Base-by-base conservation (phyloP, 805 yeast genomes). In the Naumovozyma baii region DNA sequence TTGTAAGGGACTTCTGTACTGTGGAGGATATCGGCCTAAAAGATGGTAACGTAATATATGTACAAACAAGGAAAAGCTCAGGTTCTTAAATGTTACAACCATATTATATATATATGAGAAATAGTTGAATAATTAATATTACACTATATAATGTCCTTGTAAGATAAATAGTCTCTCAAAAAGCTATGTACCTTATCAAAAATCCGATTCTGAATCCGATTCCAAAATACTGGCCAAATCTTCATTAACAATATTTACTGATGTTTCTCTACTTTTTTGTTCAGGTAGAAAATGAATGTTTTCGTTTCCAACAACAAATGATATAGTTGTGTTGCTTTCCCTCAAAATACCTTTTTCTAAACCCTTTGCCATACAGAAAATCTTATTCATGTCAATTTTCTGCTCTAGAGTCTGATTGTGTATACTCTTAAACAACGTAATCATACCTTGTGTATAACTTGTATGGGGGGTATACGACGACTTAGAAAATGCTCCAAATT, bases 151-250 rank as follows among this genome's bases (percentile, higher is more conserved):
- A n/a, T n/a, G n/a, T n/a, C n/a, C n/a, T n/a, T n/a, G n/a, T n/a
- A n/a, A n/a, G n/a, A n/a, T n/a, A n/a, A n/a, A n/a, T n/a, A n/a
- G n/a, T n/a, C n/a, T n/a, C n/a, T n/a, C n/a, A n/a, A n/a, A n/a
- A n/a, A n/a, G n/a, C n/a, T n/a, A n/a, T n/a, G n/a, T n/a, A n/a
- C n/a, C n/a, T n/a, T n/a, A 22, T 44, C 35, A 51, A 33, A 54
- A 52, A 39, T 54, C 59, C 14, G 58, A 54, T 25, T 51, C 59
- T 3, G 59, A 54, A 13, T 43, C 52, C 30, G 59, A 54, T 10
- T 43, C 52, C 31, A 54, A 32, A 2, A 54, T 22, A 18, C 50
- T 49, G 22, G 46, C 46, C 26, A 53, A 20, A 1, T 48, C 50
- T 18, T 44, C 47, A n/a, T 44, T 41, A 2, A 46, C 31, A 4